Conservation (phyloP, 495 filamentous ascomycete species). For the Penicillium flavigenum region DNA sequence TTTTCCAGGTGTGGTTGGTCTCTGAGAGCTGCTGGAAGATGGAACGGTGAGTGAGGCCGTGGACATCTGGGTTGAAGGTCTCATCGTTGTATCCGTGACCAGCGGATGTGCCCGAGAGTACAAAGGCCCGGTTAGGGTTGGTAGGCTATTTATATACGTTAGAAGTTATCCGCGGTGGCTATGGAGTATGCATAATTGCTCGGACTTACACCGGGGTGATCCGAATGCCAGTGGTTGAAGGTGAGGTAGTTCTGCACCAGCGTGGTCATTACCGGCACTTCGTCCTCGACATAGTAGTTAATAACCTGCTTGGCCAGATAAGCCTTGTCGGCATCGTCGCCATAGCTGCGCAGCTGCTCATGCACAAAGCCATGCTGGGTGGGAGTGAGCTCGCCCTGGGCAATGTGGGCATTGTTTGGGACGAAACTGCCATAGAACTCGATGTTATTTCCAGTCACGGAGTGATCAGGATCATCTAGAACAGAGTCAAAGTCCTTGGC, state of each 20-base stretch:
- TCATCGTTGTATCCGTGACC: slow-evolving; percentile 51
- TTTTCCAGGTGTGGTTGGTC: slow-evolving; percentile 46
- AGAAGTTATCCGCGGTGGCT: slow-evolving; percentile 7
- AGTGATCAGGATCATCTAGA: slow-evolving; percentile 51
- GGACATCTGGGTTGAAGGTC: slow-evolving; percentile 32
- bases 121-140: slow-evolving; percentile 49
- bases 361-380: slow-evolving; percentile 49
- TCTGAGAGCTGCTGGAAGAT: slow-evolving; percentile 52
- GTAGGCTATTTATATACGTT: slow-evolving; percentile 33
- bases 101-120: slow-evolving; percentile 47
- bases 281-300: slow-evolving; percentile 51
- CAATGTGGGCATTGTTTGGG: slow-evolving; percentile 42
- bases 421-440: slow-evolving; percentile 48
- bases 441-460: slow-evolving; percentile 51
- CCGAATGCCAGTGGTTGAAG: slow-evolving; percentile 54
- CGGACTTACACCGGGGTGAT: slow-evolving; percentile 45
- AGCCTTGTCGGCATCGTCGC: slow-evolving; percentile 33
- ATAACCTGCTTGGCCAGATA: slow-evolving; percentile 44
- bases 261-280: slow-evolving; percentile 47
- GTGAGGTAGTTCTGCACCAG: slow-evolving; percentile 52
- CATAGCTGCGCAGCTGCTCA: slow-evolving; percentile 44
- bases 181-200: background rate
- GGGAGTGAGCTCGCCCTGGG: slow-evolving; percentile 30
- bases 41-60: slow-evolving; percentile 41
- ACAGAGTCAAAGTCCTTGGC: slow-evolving; percentile 46